phyloP scores from a whole-genome alignment of 495 filamentous ascomycete species.

The Rostrohypoxylon terebratum region DNA sequence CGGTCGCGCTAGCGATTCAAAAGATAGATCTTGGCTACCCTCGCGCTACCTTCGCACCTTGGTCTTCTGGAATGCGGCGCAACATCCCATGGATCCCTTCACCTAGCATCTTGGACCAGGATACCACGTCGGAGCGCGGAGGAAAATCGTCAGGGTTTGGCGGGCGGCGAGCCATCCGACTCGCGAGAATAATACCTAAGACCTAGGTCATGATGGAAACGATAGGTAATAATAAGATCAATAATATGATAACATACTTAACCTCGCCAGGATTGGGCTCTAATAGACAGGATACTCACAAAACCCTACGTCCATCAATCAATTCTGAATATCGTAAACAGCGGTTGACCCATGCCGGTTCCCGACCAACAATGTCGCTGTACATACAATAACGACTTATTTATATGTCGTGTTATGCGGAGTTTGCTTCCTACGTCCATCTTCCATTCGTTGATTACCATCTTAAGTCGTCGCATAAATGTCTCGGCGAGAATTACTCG shows the following conservation, averaged over 20 bases:
- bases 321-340: constrained; percentile 13
- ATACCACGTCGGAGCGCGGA: constrained; percentile 21
- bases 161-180: constrained; percentile 34
- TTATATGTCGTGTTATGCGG: constrained; percentile 32
- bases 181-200: constrained; percentile 16
- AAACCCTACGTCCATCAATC: neutral
- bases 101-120: constrained; percentile 10
- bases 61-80: constrained; percentile 33
- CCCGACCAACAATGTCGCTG: constrained; percentile 24
- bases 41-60: constrained; percentile 7
- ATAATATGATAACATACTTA: constrained; percentile 1
- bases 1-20: constrained; percentile 37
- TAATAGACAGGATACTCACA: constrained; percentile 2
- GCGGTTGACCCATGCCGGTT: constrained; percentile 36
- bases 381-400: constrained; percentile 28
- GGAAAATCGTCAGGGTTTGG: neutral
- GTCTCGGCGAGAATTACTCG: constrained; percentile 39
- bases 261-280: constrained; percentile 16
- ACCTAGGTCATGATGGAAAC: neutral
- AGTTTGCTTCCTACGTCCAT: constrained; percentile 32
- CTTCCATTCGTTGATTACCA: constrained; percentile 26
- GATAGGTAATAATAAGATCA: constrained; percentile 11
- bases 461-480: constrained; percentile 33
- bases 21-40: constrained; percentile 40
- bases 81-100: constrained; percentile 25